Evolutionary conservation across 306 rosid species (phyloP).

Genomic region (Trifolium dubium): DNA sequence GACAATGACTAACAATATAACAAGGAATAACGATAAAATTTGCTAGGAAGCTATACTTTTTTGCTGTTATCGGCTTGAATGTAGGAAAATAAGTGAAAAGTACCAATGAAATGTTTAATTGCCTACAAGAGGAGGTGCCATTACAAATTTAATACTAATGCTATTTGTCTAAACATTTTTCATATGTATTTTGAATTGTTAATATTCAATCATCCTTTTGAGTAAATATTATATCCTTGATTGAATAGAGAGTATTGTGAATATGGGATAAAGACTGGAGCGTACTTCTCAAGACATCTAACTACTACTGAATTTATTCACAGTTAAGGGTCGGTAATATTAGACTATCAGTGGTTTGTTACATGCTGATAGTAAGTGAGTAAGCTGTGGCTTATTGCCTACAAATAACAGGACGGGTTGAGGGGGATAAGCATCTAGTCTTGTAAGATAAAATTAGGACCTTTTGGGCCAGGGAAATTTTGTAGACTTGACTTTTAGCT

Average conservation of each 20-base stretch:
- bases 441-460: neutral
- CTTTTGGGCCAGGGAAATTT: neutral
- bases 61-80: neutral
- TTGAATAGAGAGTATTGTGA: neutral
- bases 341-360: neutral
- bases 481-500: neutral
- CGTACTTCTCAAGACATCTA: neutral
- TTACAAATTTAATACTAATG: neutral
- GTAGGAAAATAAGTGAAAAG: neutral
- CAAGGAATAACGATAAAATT: neutral
- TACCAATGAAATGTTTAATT: neutral
- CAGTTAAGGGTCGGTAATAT: neutral
- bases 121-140: neutral
- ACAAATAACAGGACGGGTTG: neutral
- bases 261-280: neutral
- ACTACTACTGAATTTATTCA: neutral
- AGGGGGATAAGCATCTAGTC: neutral
- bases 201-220: neutral
- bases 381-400: neutral
- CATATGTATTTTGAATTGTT: neutral
- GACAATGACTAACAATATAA: neutral
- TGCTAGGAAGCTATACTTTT: neutral
- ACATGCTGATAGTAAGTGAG: neutral
- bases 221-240: neutral
- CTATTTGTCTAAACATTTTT: neutral